Evolutionary conservation across 192 early-diverging fungal genomes (phyloP).

Genomic region (Lunasporangiospora selenospora): DNA sequence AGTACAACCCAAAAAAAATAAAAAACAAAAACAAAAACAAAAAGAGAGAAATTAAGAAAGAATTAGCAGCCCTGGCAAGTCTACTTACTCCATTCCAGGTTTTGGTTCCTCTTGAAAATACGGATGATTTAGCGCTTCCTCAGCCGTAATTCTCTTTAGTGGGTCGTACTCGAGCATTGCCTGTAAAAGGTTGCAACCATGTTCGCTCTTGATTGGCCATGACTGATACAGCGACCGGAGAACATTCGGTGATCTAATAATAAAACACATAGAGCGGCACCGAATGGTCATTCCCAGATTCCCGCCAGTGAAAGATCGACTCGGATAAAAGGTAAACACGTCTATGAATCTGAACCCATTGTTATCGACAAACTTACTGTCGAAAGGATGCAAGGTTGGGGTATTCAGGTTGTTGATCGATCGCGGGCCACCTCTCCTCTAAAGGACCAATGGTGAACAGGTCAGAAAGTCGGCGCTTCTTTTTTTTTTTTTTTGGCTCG

Average conservation of each 20-base stretch:
- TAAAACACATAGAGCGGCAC: no score
- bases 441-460: no score
- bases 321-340: no score
- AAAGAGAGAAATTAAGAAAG: neutral
- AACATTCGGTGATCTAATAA: conserved; percentile 29
- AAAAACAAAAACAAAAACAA: conserved; percentile 6
- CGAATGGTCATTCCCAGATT: no score
- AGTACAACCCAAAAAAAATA: neutral
- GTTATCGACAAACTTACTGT: conserved; percentile 56
- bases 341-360: no score
- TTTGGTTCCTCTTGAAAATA: conserved; percentile 83
- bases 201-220: conserved; percentile 57
- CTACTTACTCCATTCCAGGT: conserved; percentile 61
- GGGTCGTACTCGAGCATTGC: conserved; percentile 87
- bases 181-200: conserved; percentile 72
- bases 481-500: no score
- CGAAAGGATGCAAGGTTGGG: conserved; percentile 64
- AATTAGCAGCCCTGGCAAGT: neutral
- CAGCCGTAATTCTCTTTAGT: conserved; percentile 73
- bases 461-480: no score
- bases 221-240: conserved; percentile 26
- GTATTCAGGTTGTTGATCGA: conserved; percentile 77
- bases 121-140: conserved; percentile 78
- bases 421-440: conserved; percentile 79
- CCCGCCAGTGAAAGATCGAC: no score